Evolutionary conservation across 2,329 filamentous ascomycete species (phyloP).

Genomic region (Cucurbitaria berberidis): DNA sequence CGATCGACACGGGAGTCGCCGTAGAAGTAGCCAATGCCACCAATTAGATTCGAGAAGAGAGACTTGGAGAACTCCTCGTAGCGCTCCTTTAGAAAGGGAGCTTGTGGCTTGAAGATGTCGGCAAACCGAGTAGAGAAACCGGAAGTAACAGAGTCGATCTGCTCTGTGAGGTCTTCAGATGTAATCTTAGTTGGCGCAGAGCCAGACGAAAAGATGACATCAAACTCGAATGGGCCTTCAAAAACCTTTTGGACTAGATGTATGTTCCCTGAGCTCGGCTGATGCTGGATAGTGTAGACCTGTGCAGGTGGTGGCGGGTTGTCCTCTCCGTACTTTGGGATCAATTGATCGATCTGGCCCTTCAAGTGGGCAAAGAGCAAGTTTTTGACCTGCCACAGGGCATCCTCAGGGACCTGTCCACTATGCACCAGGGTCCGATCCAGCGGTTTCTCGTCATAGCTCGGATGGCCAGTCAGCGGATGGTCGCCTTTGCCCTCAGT

Average conservation of each 20-base stretch:
- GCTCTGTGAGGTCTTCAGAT: slow-evolving; percentile 69
- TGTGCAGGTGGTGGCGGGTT: slow-evolving; percentile 82
- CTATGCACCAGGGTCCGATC: slow-evolving; percentile 80
- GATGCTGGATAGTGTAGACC: slow-evolving; percentile 78
- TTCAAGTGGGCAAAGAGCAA: slow-evolving; percentile 70
- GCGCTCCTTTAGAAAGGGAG: slow-evolving; percentile 75
- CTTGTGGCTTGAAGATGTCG: slow-evolving; percentile 72
- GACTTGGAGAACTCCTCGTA: slow-evolving; percentile 83
- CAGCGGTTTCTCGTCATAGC: slow-evolving; percentile 71
- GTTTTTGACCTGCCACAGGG: slow-evolving; percentile 83
- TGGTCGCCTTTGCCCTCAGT: slow-evolving; percentile 72
- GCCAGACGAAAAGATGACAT: slow-evolving; percentile 84
- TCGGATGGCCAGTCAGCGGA: slow-evolving; percentile 65
- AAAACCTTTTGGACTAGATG: slow-evolving; percentile 93
- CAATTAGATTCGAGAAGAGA: slow-evolving; percentile 92
- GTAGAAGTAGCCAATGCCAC: slow-evolving; percentile 94
- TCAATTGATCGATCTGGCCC: slow-evolving; percentile 64
- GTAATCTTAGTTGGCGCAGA: slow-evolving; percentile 64
- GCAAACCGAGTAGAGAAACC: slow-evolving; percentile 78
- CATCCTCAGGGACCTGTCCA: slow-evolving; percentile 67
- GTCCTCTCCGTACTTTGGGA: slow-evolving; percentile 63
- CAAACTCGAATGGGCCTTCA: slow-evolving; percentile 87
- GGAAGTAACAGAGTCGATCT: slow-evolving; percentile 70
- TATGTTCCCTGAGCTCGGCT: slow-evolving; percentile 74
- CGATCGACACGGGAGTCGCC: slow-evolving; percentile 88